Percentiles rank a stretch among this genome's conserved stretches.
These are phyloP conservation scores for Diospyros kaki DNA, from an alignment of 148 eudicot genomes.

Conservation along the genomic window DNA sequence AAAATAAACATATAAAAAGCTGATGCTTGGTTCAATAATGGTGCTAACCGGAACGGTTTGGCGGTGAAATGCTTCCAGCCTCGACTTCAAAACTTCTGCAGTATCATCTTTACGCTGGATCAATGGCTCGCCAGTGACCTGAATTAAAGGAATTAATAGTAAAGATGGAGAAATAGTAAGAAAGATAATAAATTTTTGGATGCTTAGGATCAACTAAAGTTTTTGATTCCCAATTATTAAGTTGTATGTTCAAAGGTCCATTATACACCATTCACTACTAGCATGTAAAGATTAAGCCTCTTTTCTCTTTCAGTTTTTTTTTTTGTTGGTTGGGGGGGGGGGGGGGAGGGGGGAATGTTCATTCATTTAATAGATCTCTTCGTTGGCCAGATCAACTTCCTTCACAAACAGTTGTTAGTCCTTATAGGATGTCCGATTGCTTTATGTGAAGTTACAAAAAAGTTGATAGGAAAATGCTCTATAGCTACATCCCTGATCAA, in stretches of 20 bases:
- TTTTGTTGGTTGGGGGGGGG: no score
- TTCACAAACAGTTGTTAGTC: no score
- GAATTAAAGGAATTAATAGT: not conserved
- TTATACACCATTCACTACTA: no score
- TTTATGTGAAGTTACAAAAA: not conserved
- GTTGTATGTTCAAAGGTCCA: no score
- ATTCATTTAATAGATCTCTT: not conserved
- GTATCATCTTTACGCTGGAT: conserved; percentile 36
- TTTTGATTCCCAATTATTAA: no score
- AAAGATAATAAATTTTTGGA: no score
- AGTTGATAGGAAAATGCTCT: not conserved
- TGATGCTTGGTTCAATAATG: not conserved
- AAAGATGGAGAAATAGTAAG: no score
- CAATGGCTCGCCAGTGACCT: conserved; percentile 34
- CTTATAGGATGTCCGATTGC: not conserved
- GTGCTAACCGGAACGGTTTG: conserved; percentile 29
- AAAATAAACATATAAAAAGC: no score
- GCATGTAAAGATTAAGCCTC: no score
- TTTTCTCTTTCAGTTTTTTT: no score
- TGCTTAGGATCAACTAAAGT: no score
- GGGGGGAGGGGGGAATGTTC: not conserved
- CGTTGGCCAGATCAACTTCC: not conserved
- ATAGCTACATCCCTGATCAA: not conserved
- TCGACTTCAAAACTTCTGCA: conserved; percentile 35
- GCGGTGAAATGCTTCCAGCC: conserved; percentile 30